A percentile compares a stretch with the other conserved stretches of the same genome.
phyloP scores from a whole-genome alignment of 306 rosid species.

The Notholithocarpus densiflorus region DNA sequence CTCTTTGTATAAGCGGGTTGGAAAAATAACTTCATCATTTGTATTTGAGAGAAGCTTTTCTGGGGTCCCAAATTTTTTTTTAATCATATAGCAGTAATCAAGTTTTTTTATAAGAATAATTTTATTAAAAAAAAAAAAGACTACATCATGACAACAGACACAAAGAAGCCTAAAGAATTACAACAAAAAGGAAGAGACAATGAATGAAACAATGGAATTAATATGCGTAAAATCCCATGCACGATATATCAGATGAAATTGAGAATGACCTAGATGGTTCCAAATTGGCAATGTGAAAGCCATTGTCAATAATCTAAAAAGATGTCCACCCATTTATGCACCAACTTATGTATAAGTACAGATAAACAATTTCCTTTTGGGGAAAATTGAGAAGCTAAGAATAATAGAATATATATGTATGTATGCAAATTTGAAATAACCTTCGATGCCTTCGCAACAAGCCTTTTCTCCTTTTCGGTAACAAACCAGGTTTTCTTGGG shows the following conservation, averaged over 20 bases:
- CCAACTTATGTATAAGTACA: not conserved
- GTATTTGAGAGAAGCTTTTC: not conserved
- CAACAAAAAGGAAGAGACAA: too few relatives aligned
- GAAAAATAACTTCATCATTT: not conserved
- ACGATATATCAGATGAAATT: not conserved
- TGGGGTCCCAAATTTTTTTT: not conserved
- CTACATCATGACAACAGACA: too few relatives aligned
- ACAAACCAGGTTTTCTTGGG: slow-evolving; percentile 94
- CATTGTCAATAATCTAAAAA: not conserved
- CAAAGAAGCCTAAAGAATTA: too few relatives aligned
- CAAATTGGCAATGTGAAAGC: not conserved
- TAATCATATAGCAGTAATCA: not conserved
- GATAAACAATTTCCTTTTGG: not conserved
- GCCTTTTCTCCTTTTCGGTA: slow-evolving; percentile 74
- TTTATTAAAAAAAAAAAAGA: too few relatives aligned
- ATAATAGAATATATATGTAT: not conserved
- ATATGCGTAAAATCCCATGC: not conserved
- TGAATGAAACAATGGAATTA: too few relatives aligned
- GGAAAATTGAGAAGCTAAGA: not conserved
- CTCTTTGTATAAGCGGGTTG: not conserved
- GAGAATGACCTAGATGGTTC: not conserved
- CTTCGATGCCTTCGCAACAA: slow-evolving; percentile 67
- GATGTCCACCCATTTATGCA: not conserved
- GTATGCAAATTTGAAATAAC: slow-evolving; percentile 30
- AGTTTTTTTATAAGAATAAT: not conserved